Evolutionary conservation across 2,329 filamentous ascomycete genomes (phyloP), one percentile per base, ranked within the genome.

Genomic region (Orbilia javanica): DNA sequence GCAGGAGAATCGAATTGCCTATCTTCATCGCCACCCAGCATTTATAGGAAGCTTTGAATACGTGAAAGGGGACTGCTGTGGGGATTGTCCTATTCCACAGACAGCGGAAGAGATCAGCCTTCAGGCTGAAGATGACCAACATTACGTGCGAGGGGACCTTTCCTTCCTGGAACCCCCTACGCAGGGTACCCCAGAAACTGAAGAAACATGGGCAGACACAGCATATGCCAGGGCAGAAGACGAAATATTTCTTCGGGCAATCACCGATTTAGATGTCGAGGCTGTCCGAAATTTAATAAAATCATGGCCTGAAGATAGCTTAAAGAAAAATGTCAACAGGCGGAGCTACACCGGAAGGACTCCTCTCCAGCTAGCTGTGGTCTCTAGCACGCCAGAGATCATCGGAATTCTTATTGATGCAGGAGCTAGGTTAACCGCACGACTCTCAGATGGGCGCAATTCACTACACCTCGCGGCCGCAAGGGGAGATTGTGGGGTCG

Each of bases 141-240:
- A 27, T 11, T 95, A 93, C 82, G 89, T 96, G n/a, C 92, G 90
- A 1, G 93, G 93, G 7, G 86, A 88, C 6, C 86, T 87, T 0
- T 96, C 96, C 83, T 86, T 96, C 80, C 90, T 90, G 79, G 93
- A 96, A 81, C 89, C 96, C 80, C 92, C 93, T 1, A 93, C 87
- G 93, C 89, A 87, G 39, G 31, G 29, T 42, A 29, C 0, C 31
- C 10, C 52, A 22, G 31, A 25, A 22, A 44, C 62, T 3, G 60
- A 75, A 42, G 70, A 68, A 18, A 22, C 10, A 22, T 75, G 70
- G 70, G 55, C 42, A 4, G 63, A 94, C 79, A 96, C 96, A 92
- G 93, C 93, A 0, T 97, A 96, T 80, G 87, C 96, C 39, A 15
- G 48, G 22, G 92, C 92, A 10, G 92, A 94, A 80, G 94, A 92